Evolutionary conservation across 805 yeast genomes (phyloP).

Genomic region (Blastobotrys muscicola): DNA sequence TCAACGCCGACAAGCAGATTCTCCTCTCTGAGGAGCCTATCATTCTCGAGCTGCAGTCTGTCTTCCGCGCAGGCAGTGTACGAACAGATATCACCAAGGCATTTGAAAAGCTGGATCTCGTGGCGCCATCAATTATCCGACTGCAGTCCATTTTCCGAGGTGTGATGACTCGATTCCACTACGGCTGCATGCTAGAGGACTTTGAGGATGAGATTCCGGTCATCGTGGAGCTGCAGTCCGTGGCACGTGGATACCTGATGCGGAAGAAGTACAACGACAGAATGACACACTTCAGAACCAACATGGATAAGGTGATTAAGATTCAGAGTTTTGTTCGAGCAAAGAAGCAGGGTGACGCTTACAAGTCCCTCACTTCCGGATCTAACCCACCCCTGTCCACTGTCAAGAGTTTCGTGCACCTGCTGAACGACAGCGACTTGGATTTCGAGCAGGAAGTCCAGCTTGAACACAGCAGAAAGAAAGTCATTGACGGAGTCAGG

Average conservation of each 20-base stretch:
- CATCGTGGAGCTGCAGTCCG: constrained; percentile 27
- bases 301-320: constrained; percentile 50
- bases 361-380: constrained; percentile 56
- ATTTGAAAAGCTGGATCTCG: constrained; percentile 15
- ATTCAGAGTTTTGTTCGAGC: constrained; percentile 72
- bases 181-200: constrained; percentile 24
- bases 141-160: constrained; percentile 33
- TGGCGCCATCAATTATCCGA: constrained; percentile 18
- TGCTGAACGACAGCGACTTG: constrained; percentile 60
- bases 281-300: constrained; percentile 42
- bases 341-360: constrained; percentile 59
- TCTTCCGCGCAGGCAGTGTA: constrained; percentile 37
- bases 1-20: constrained; percentile 19
- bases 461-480: constrained; percentile 56
- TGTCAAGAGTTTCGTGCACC: constrained; percentile 63
- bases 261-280: constrained; percentile 21
- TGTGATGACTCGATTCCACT: constrained; percentile 26
- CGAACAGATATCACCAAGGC: constrained; percentile 13
- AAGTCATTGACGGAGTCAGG: constrained; percentile 59
- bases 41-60: constrained; percentile 44
- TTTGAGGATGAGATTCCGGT: constrained; percentile 25
- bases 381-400: constrained; percentile 72
- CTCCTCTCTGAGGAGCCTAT: constrained; percentile 3
- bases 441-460: constrained; percentile 70
- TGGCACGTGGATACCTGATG: constrained; percentile 25